phyloP scores from a whole-genome alignment of 2,329 filamentous ascomycete genomes.

The Ophiostoma sp. region DNA sequence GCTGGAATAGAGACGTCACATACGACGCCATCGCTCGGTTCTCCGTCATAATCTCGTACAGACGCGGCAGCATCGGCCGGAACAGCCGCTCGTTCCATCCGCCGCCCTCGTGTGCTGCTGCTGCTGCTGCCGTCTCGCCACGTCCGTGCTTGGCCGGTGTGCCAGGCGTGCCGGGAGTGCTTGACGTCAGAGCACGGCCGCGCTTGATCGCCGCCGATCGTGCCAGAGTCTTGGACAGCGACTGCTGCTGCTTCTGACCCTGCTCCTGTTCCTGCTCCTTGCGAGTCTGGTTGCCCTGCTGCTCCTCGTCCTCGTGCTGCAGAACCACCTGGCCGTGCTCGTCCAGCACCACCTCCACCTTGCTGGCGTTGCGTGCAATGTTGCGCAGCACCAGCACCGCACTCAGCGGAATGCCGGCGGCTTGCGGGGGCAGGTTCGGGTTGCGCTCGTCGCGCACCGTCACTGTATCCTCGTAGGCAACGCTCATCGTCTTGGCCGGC shows the following conservation, averaged over 20 bases:
- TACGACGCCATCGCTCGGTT: slow-evolving; percentile 53
- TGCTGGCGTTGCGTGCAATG: slow-evolving; percentile 62
- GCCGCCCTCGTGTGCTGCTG: slow-evolving; percentile 33
- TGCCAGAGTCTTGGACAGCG: slow-evolving; percentile 11
- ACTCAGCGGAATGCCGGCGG: slow-evolving; percentile 72
- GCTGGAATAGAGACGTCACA: slow-evolving; percentile 34
- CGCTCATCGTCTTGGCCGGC: slow-evolving; percentile 51
- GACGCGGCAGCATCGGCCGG: slow-evolving; percentile 56
- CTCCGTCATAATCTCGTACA: slow-evolving; percentile 66
- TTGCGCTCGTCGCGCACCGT: slow-evolving; percentile 54
- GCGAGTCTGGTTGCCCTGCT: slow-evolving; percentile 44
- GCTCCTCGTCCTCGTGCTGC: slow-evolving; percentile 36
- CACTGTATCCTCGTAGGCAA: slow-evolving; percentile 53
- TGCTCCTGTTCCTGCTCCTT: slow-evolving; percentile 7
- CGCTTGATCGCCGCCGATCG: slow-evolving; percentile 9
- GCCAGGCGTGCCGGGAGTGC: not conserved
- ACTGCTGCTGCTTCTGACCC: not conserved
- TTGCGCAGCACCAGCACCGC: slow-evolving; percentile 74
- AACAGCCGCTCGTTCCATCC: slow-evolving; percentile 66
- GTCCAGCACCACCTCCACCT: slow-evolving; percentile 46
- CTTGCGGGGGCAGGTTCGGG: slow-evolving; percentile 54
- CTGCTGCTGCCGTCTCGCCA: slow-evolving; percentile 8
- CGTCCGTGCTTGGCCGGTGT: slow-evolving; percentile 8
- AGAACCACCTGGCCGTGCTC: slow-evolving; percentile 28
- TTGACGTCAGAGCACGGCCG: not conserved